These are phyloP conservation scores for Penicillium freii DNA, from an alignment of 2,329 filamentous ascomycete species.

Conservation along the genomic window DNA sequence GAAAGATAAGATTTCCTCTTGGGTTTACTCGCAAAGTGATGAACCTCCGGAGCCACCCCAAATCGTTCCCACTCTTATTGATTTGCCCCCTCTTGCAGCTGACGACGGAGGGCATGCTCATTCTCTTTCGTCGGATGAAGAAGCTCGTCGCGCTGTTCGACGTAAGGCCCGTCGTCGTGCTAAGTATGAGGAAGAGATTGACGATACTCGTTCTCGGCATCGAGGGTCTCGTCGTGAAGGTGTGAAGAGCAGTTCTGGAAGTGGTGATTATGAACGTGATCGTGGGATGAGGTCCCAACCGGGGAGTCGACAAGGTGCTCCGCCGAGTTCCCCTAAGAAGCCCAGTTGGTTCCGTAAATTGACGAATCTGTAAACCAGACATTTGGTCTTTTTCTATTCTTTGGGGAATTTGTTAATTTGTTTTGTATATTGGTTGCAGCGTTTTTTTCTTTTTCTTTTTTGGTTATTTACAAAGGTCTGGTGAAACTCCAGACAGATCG, in stretches of 20 bases:
- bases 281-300: slow-evolving; percentile 33
- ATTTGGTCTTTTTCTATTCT: neutral
- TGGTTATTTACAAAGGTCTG: neutral
- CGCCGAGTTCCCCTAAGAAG: slow-evolving; percentile 33
- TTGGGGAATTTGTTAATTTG: neutral
- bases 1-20: slow-evolving; percentile 50
- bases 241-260: slow-evolving; percentile 43
- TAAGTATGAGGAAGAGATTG: slow-evolving; percentile 44
- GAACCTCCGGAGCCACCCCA: slow-evolving; percentile 50
- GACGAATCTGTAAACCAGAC: slow-evolving; percentile 30
- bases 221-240: slow-evolving; percentile 35
- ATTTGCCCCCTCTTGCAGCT: slow-evolving; percentile 36
- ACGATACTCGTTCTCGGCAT: slow-evolving; percentile 36
- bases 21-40: slow-evolving; percentile 49
- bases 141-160: slow-evolving; percentile 39
- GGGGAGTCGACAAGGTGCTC: slow-evolving; percentile 25
- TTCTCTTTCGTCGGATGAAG: slow-evolving; percentile 45
- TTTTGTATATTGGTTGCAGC: slow-evolving; percentile 7
- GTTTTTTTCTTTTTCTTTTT: neutral
- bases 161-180: slow-evolving; percentile 41
- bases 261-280: slow-evolving; percentile 41
- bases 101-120: slow-evolving; percentile 31
- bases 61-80: slow-evolving; percentile 47
- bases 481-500: neutral
- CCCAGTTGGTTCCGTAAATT: slow-evolving; percentile 47